phyloP scores from a whole-genome alignment of 129 eudicot species.

The Mikania micrantha region DNA sequence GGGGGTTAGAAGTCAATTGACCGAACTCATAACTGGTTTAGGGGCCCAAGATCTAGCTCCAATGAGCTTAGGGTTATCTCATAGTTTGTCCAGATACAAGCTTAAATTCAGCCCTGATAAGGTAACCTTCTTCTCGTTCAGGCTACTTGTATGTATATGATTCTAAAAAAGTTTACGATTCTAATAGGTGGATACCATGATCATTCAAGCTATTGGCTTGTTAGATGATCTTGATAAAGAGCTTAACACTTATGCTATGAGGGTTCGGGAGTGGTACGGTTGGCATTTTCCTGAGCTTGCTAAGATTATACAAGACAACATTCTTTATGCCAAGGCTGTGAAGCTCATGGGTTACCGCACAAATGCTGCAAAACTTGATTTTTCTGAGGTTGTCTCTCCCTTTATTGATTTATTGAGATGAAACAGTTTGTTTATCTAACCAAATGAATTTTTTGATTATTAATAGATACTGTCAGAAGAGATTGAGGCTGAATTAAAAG shows the following conservation, averaged over 20 bases:
- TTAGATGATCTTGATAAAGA: conserved; percentile 99
- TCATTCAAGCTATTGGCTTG: conserved; percentile 92
- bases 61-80: conserved; percentile 98
- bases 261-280: conserved; percentile 99
- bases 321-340: conserved; percentile 73
- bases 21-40: conserved; percentile 84
- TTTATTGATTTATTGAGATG: not conserved
- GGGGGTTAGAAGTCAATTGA: conserved; percentile 81
- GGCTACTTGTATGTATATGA: not conserved
- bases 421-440: too few species aligned
- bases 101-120: conserved; percentile 93
- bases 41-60: conserved; percentile 94
- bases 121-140: conserved; percentile 29
- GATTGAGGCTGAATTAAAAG: conserved; percentile 74
- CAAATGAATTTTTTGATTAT: not conserved
- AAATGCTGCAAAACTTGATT: conserved; percentile 88
- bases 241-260: conserved; percentile 94
- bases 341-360: conserved; percentile 84
- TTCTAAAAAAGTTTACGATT: not conserved
- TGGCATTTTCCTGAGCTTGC: conserved; percentile 99
- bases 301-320: conserved; percentile 78
- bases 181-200: conserved; percentile 91
- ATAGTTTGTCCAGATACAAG: conserved; percentile 85
- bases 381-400: conserved; percentile 61
- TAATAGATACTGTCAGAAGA: conserved; percentile 72